Evolutionary conservation across 164 flowering plant species (phyloP).

Genomic region (Berberis vulgaris): DNA sequence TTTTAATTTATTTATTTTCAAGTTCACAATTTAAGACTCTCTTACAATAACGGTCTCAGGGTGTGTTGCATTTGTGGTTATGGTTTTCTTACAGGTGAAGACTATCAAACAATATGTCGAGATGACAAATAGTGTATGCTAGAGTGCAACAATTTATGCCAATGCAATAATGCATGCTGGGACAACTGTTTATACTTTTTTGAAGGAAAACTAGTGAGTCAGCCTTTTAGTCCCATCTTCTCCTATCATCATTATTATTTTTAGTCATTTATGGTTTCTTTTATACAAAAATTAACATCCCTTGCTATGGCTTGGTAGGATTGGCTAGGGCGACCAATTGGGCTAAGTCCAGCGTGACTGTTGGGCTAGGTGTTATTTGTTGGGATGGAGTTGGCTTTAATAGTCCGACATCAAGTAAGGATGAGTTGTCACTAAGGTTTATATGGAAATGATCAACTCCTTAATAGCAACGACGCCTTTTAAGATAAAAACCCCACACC

Average conservation of each 20-base stretch:
- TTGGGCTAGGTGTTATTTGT: slow-evolving; percentile 86
- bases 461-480: too few relatives aligned
- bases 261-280: not conserved
- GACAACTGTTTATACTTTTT: slow-evolving; percentile 86
- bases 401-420: too few relatives aligned
- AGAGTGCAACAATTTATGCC: slow-evolving; percentile 91
- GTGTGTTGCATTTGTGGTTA: not conserved
- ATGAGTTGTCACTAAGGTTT: too few relatives aligned
- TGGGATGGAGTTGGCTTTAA: too few relatives aligned
- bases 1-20: not conserved
- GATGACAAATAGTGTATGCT: slow-evolving; percentile 93
- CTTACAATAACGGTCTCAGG: not conserved
- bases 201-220: slow-evolving; percentile 70
- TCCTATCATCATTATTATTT: not conserved
- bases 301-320: slow-evolving; percentile 35
- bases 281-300: not conserved
- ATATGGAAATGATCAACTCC: too few relatives aligned
- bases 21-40: not conserved
- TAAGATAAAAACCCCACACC: too few relatives aligned
- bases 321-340: slow-evolving; percentile 91
- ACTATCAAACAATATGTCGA: slow-evolving; percentile 91
- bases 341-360: slow-evolving; percentile 95
- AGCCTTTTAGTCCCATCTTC: not conserved
- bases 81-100: slow-evolving; percentile 45
- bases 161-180: slow-evolving; percentile 98